Evolutionary conservation across 495 filamentous ascomycete species (phyloP).

Genomic region (Geoglossum glabrum): DNA sequence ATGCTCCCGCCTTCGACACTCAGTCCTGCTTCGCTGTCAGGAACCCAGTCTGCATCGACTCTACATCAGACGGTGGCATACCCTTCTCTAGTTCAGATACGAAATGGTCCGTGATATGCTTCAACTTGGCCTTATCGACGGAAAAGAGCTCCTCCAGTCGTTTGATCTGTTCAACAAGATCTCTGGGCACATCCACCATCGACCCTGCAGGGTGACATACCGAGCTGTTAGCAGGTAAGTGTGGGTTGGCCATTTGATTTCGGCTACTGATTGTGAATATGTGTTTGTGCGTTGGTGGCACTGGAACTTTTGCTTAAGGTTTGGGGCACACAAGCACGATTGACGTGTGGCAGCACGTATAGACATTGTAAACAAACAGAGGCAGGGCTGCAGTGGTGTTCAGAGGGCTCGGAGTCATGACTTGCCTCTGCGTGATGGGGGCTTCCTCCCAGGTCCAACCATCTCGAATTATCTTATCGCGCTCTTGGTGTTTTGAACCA

Average conservation of each 20-base stretch:
- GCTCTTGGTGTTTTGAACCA: background rate
- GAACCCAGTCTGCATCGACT: background rate
- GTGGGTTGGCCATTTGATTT: background rate
- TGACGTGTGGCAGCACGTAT: background rate
- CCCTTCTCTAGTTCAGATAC: constrained; percentile 74
- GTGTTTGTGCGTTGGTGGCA: background rate
- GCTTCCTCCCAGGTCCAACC: constrained; percentile 49
- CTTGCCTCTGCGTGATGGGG: constrained; percentile 59
- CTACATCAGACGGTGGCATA: constrained; percentile 17
- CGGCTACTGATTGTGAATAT: background rate
- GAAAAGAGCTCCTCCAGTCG: constrained; percentile 72
- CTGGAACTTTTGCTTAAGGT: background rate
- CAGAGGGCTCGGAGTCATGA: constrained; percentile 5
- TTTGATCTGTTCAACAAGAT: constrained; percentile 68
- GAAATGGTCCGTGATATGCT: constrained; percentile 77
- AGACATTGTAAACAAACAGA: background rate
- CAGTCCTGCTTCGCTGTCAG: constrained; percentile 34
- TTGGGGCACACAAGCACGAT: constrained; percentile 10
- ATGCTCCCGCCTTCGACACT: constrained; percentile 80
- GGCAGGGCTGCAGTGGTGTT: background rate
- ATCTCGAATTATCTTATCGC: constrained; percentile 28
- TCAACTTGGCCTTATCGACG: constrained; percentile 58
- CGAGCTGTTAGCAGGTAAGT: background rate
- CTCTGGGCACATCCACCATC: constrained; percentile 63
- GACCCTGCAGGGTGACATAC: constrained; percentile 31